Conservation (phyloP, 495 filamentous ascomycete genomes). For the Tuber microsphaerosporum region DNA sequence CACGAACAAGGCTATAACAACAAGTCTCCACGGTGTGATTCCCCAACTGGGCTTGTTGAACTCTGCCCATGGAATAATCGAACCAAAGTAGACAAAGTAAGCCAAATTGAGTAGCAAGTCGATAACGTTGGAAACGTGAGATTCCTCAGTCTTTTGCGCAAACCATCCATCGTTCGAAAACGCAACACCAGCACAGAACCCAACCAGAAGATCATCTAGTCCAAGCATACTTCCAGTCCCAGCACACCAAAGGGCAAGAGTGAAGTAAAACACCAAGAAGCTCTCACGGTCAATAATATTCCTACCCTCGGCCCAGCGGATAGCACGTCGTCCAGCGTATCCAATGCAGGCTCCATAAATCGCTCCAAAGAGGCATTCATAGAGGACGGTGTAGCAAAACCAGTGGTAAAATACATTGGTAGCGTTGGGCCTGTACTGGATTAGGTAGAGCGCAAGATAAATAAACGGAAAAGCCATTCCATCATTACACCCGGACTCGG, state of each 20-base stretch:
- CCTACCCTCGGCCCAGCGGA: slow-evolving; percentile 78
- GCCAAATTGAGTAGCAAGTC: slow-evolving; percentile 94
- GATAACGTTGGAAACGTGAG: slow-evolving; percentile 98
- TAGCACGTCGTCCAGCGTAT: slow-evolving; percentile 80
- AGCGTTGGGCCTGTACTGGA: slow-evolving; percentile 64
- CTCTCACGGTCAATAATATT: slow-evolving; percentile 91
- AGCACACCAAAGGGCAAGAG: slow-evolving; percentile 90
- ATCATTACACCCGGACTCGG: slow-evolving; percentile 98
- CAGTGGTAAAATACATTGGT: slow-evolving; percentile 70
- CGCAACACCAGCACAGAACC: slow-evolving; percentile 88
- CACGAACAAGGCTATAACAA: slow-evolving; percentile 83
- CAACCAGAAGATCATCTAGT: slow-evolving; percentile 92
- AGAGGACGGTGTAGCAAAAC: slow-evolving; percentile 84
- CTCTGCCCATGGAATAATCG: slow-evolving; percentile 89
- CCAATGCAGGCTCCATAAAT: slow-evolving; percentile 83
- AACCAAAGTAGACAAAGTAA: slow-evolving; percentile 95
- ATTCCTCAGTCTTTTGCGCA: slow-evolving; percentile 94
- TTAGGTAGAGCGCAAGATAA: slow-evolving; percentile 83
- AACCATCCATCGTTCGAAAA: slow-evolving; percentile 99
- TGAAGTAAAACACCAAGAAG: slow-evolving; percentile 98
- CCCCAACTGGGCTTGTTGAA: slow-evolving; percentile 68
- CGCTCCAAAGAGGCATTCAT: slow-evolving; percentile 92
- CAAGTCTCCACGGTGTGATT: slow-evolving; percentile 74
- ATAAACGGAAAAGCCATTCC: slow-evolving; percentile 99
- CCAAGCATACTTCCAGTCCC: slow-evolving; percentile 88